Base-by-base conservation (phyloP, 2,329 filamentous ascomycete species). In the Phialocephala subalpina region DNA sequence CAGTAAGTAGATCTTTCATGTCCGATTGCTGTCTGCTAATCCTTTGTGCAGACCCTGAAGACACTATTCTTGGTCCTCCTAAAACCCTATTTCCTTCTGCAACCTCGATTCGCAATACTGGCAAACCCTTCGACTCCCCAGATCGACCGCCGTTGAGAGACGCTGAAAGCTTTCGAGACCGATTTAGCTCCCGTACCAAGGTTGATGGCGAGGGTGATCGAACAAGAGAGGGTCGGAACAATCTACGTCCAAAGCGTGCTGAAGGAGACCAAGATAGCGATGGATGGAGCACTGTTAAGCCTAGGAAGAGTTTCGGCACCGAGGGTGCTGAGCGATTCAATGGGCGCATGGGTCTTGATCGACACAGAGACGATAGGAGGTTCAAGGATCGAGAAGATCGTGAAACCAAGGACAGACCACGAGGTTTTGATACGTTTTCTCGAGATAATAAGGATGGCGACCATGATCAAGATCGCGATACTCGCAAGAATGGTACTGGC, bases 31-130 rank as follows among this genome's bases (percentile, higher is more conserved):
- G 29, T 18, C 14, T 29, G 65, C 61, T 68, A 55, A 67, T 42
- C 72, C 35, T 33, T 61, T 38, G 12, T 65, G 65, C 68, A 91
- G 88, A 87, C 77, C 81, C 87, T 74, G 94, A 97, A 73, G 93
- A 97, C 70, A 91, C 97, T 65, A 86, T 96, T 65, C 90, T 97
- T 65, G 94, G 92, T 16, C 94, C 94, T 22, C 92, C 94, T 1
- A 92, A 92, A 78, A 92, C 89, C 56, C 88, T 89, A 53, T 97
- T 97, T 78, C 88, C 92, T 61, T 97, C 94, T 1, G 86, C 90
- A 25, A 92, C 91, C 65, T 82, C 86, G 36, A 79, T 83, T 60
- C 84, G 87, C 69, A 77, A 73, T 65, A 49, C 67, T 77, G 74
- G 65, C 33, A 77, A 76, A 67, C 67, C 67, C 1, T 77, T 81